Base-by-base conservation (phyloP, 371 early-diverging fungal genomes). In the Conidiobolus coronatus region DNA sequence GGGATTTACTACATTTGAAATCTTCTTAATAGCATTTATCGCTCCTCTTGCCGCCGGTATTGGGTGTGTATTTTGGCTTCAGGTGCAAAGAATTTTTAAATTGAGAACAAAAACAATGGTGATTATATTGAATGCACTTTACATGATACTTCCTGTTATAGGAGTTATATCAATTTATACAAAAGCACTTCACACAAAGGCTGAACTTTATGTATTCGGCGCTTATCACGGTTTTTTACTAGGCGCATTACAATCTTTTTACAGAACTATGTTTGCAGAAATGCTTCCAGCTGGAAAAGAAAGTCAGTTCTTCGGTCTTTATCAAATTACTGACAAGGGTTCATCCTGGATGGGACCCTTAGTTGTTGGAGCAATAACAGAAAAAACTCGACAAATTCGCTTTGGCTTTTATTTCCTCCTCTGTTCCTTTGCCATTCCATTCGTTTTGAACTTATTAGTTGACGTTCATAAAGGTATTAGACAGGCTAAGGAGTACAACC, bases 321-420 rank as follows among this genome's bases (percentile, higher is more conserved):
- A 65, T 53, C 70, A 70, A 17, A 61, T 79, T 20, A 66, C 70
- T 33, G 71, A 73, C 55, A 74, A 75, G 52, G 68, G 72, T 0
- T 63, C 66, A 1, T 55, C 70, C 13, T 76, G 71, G 66, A 55
- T 74, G n/a, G 80, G 80, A 2, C 77, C 77, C 4, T 55, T 71
- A 1, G 57, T 73, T 0, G 64, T 72, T 40, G 74, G 63, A 9
- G 66, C 60, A 18, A 70, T 79, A 24, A 61, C 61, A 0, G 55
- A 66, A 29, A 47, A 52, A 3, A 65, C 68, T 0, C 44, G 48
- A 12, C 60, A 59, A 48, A 42, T 55, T 9, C 54, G 59, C 52
- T 53, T 40, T 17, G 59, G 59, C 11, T 58, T 52, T 46, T 54
- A 53, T 4, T 57, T 57, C 19, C 17, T 50, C 0, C 3, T 44